phyloP scores from a whole-genome alignment of 805 yeast species.

The Yueomyces sp. region DNA sequence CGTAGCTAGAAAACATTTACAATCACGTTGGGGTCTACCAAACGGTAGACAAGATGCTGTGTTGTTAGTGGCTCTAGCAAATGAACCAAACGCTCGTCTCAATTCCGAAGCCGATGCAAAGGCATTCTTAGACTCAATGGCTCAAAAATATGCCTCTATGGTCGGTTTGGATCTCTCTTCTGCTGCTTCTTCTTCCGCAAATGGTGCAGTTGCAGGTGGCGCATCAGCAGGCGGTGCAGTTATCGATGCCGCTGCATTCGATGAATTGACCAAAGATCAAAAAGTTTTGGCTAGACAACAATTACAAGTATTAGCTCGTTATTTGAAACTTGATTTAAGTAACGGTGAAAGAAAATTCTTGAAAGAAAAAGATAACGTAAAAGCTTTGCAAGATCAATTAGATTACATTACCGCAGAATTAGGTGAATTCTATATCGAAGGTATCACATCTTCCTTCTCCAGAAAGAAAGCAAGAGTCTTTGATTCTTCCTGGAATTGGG shows the following conservation, averaged over 20 bases:
- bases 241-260: slow-evolving; percentile 91
- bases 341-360: slow-evolving; percentile 79
- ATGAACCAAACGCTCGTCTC: slow-evolving; percentile 85
- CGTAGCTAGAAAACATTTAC: slow-evolving; percentile 82
- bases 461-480: slow-evolving; percentile 88
- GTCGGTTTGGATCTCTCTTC: slow-evolving; percentile 68
- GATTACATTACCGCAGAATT: slow-evolving; percentile 63
- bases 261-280: slow-evolving; percentile 39
- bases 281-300: slow-evolving; percentile 37
- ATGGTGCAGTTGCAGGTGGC: slow-evolving; percentile 36
- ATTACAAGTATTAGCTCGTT: slow-evolving; percentile 86
- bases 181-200: slow-evolving; percentile 43
- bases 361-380: slow-evolving; percentile 67
- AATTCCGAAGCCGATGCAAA: slow-evolving; percentile 83
- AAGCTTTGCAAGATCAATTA: slow-evolving; percentile 72
- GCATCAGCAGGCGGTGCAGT: slow-evolving; percentile 71
- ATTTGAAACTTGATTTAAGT: slow-evolving; percentile 83
- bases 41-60: slow-evolving; percentile 91
- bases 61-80: slow-evolving; percentile 66
- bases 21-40: slow-evolving; percentile 85
- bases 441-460: slow-evolving; percentile 82
- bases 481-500: slow-evolving; percentile 99
- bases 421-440: slow-evolving; percentile 89
- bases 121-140: slow-evolving; percentile 66
- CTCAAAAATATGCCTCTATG: slow-evolving; percentile 73